Percentiles rank a stretch among this genome's conserved stretches.
Conservation (phyloP, 257 asterid species). For the Paraleonurus japonicus region DNA sequence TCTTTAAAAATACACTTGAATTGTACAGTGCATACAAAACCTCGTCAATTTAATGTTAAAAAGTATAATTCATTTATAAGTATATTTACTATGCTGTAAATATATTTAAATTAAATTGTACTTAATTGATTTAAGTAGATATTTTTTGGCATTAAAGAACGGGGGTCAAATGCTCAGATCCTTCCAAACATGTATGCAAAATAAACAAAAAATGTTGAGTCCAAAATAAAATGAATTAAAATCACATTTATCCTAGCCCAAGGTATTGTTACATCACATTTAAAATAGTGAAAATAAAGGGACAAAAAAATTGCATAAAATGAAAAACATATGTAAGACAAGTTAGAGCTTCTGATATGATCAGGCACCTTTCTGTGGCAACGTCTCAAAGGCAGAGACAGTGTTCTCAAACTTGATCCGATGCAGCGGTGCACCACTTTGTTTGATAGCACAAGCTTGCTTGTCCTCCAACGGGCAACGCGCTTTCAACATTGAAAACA, state of each 20-base stretch:
- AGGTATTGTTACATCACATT: conserved; percentile 3
- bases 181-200: too few relatives aligned
- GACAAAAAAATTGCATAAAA: neutral
- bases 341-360: neutral
- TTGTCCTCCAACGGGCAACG: conserved; percentile 97
- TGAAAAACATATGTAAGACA: conserved; percentile 3
- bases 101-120: too few relatives aligned
- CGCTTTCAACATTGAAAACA: conserved; percentile 88
- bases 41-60: too few relatives aligned
- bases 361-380: conserved; percentile 92
- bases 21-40: too few relatives aligned
- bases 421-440: conserved; percentile 89
- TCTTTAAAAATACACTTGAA: too few relatives aligned
- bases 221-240: too few relatives aligned
- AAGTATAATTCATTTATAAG: too few relatives aligned
- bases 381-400: conserved; percentile 89
- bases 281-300: neutral
- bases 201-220: too few relatives aligned
- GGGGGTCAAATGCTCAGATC: too few relatives aligned
- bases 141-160: too few relatives aligned
- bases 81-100: too few relatives aligned
- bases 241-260: neutral
- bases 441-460: conserved; percentile 95
- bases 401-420: conserved; percentile 90
- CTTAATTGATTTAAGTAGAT: too few relatives aligned